Evolutionary conservation across 2,329 filamentous ascomycete genomes (phyloP).

Genomic region (Capronia epimyces): DNA sequence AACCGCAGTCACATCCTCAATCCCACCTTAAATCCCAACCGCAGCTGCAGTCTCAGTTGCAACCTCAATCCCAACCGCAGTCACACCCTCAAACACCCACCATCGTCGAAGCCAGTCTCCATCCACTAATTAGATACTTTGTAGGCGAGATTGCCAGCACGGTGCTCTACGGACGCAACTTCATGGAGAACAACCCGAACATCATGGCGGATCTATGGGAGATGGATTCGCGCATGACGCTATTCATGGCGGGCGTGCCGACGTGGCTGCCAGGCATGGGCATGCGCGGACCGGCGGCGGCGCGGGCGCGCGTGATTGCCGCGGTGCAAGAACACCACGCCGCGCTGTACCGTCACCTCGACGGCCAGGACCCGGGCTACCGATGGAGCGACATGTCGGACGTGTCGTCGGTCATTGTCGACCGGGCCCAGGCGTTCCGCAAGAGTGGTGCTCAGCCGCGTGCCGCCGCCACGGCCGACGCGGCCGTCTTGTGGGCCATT

Average conservation of each 20-base stretch:
- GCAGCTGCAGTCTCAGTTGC: no score
- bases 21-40: no score
- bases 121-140: conserved; percentile 53
- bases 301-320: conserved; percentile 40
- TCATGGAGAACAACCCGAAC: conserved; percentile 48
- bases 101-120: conserved; percentile 49
- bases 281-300: conserved; percentile 45
- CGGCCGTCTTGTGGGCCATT: conserved; percentile 47
- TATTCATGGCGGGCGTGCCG: conserved; percentile 52
- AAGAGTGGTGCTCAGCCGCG: conserved; percentile 28
- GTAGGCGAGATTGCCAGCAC: conserved; percentile 47
- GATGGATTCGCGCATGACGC: conserved; percentile 51
- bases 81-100: not conserved
- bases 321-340: conserved; percentile 41
- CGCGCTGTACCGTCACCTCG: conserved; percentile 40
- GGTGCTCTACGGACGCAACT: conserved; percentile 49
- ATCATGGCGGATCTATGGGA: conserved; percentile 52
- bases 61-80: no score
- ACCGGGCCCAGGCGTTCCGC: conserved; percentile 39
- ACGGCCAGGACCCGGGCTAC: conserved; percentile 40
- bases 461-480: conserved; percentile 38
- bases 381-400: conserved; percentile 47
- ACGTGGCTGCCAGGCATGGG: conserved; percentile 50
- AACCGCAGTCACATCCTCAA: no score
- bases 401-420: conserved; percentile 42